Base-by-base conservation (phyloP, 192 early-diverging fungal genomes). In the Entophlyctis luteolus region DNA sequence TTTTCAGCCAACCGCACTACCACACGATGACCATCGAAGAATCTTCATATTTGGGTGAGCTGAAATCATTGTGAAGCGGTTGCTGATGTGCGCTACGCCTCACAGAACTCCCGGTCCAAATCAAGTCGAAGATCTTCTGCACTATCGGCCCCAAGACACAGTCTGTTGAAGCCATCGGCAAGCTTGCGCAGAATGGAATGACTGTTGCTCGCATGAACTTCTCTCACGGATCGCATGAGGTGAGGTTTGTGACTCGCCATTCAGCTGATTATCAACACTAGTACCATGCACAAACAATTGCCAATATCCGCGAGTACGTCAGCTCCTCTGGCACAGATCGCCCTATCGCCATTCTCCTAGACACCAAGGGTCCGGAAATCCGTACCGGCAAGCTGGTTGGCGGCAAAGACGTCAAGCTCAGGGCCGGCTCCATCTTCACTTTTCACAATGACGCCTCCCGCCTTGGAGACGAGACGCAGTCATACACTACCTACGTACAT, bases 341-440 rank as follows among this genome's bases (percentile, higher is more conserved):
- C 46, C 35, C 65, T 12, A 76, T 83, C 22, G 81, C 78, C 63
- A 74, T 83, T 48, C 67, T 83, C 31, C 68, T 83, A n/a, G 82
- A 84, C 69, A 84, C 82, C 47, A 84, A 84, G 59, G 82, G 82
- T 6, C 82, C 82, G 1, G 82, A 84, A 62, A 84, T 84, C 67
- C 52, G 81, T 72, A 74, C 81, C 25, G 81, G 81, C n/a, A 79
- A 83, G 71, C 78, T 83, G 20, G 78, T 74, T n/a, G 78, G 69
- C 47, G 73, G 74, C 27, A 56, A 18, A 8, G 81, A 83, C 60
- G 59, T 60, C 31, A 74, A 76, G 67, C 67, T 83, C 28, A 62
- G 31, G 29, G 76, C 74, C 23, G 81, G 78, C 23, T 28, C 48
- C 37, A 73, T 35, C 16, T 83, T 83, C 58, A 72, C 63, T 2